Base-by-base conservation (phyloP, 495 filamentous ascomycete genomes). In the Clavariopsis aquatica region DNA sequence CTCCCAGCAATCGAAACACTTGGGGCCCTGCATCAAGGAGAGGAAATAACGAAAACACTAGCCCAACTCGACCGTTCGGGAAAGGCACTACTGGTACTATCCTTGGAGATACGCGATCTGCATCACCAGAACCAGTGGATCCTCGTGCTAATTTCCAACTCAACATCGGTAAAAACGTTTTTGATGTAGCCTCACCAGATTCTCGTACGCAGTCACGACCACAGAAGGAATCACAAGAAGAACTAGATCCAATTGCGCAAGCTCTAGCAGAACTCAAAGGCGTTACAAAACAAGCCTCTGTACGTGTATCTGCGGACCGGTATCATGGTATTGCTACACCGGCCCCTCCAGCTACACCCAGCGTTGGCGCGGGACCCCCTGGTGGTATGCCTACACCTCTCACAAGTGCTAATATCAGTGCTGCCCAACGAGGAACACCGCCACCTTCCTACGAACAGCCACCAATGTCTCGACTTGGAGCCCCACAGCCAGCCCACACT, bases 91-190 rank as follows among this genome's bases (percentile, higher is more conserved):
- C 59, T 53, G 66, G 67, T 1, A 57, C 22, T n/a, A 66, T 60
- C 26, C 61, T 74, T 20, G 64, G 61, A 29, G 74, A 74, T 31
- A 73, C 62, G 45, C 72, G 69, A 1, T 80, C 80, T 52, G 76
- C 77, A n/a, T 88, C 88, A 70, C 91, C 92, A 1, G 95, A 99
- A 53, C 94, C 92, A 2, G 92, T 93, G 28, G 93, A 96, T 73
- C 93, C 95, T 34, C 84, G 93, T 38, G 90, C 95, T 49, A 96
- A 89, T 75, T 87, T 97, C 71, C 93, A 96, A 49, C 82, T 99
- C n/a, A 96, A 96, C 73, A 84, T 99, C 19, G 95, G 95, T 8
- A 88, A 91, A 70, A 99, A 98, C 69, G 92, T 98, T 24, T 98
- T 99, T 76, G 87, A 96, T 69, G 93, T 99, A 8, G 89, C 90